These are phyloP conservation scores for Jamesozyma rosinii DNA, from an alignment of 805 yeast species.

Conservation along the genomic window DNA sequence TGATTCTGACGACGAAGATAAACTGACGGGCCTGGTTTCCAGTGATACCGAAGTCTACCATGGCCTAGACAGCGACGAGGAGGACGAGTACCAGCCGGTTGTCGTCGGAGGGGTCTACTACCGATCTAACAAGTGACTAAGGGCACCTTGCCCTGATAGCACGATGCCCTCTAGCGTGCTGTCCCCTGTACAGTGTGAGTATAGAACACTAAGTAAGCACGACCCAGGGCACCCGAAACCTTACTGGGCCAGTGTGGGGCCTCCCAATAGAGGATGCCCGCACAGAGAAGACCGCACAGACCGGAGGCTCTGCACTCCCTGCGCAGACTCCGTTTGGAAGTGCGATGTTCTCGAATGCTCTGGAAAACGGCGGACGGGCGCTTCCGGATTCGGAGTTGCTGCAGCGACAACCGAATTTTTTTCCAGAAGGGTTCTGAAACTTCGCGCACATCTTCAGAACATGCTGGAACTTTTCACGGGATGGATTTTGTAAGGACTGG, in stretches of 20 bases:
- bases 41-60: not conserved
- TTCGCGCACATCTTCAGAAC: not conserved
- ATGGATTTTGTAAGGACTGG: too few relatives aligned
- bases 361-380: not conserved
- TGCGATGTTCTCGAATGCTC: not conserved
- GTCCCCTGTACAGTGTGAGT: too few relatives aligned
- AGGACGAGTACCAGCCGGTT: conserved; percentile 16
- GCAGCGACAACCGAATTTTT: not conserved
- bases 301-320: too few relatives aligned
- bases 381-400: not conserved
- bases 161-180: too few relatives aligned
- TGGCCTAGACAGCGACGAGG: conserved; percentile 5
- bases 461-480: not conserved
- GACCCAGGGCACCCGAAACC: too few relatives aligned
- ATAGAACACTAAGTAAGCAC: too few relatives aligned
- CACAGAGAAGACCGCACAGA: too few relatives aligned
- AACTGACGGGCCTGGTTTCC: not conserved
- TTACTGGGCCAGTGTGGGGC: too few relatives aligned
- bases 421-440: not conserved
- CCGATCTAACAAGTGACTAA: too few relatives aligned
- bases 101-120: conserved; percentile 15
- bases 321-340: too few relatives aligned
- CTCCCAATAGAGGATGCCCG: too few relatives aligned
- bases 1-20: not conserved
- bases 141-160: too few relatives aligned